phyloP scores from a whole-genome alignment of 176 grass and related monocot species.

The Typha latifolia region DNA sequence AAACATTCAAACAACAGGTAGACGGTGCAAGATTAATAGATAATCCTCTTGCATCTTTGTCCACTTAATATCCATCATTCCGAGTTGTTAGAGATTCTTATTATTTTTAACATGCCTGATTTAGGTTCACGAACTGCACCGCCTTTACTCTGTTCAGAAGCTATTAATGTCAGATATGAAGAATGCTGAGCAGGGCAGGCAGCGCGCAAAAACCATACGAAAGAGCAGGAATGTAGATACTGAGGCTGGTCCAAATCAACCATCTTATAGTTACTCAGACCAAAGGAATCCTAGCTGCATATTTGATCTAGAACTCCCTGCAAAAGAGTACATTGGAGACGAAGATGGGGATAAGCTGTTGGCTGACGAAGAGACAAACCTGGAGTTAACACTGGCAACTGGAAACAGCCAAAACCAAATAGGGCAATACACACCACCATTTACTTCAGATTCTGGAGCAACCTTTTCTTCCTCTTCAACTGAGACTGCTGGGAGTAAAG shows the following conservation, averaged over 20 bases:
- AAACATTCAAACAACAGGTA: conserved; percentile 44
- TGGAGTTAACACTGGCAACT: conserved; percentile 31
- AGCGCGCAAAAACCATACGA: background rate
- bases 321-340: no score
- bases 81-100: background rate
- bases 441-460: conserved; percentile 28
- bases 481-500: conserved; percentile 22
- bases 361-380: conserved; percentile 19
- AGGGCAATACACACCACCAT: conserved; percentile 18
- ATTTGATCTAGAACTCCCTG: no score
- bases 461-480: conserved; percentile 34
- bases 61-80: background rate
- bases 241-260: conserved; percentile 23
- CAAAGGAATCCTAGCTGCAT: background rate
- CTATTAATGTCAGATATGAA: conserved; percentile 21
- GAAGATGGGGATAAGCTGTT: no score
- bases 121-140: conserved; percentile 50
- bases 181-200: background rate
- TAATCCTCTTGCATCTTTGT: background rate
- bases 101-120: background rate
- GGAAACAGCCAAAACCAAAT: background rate
- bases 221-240: background rate
- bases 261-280: conserved; percentile 16
- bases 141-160: conserved; percentile 39
- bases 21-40: no score